Conservation (phyloP, 371 early-diverging fungal species). For the Paramicrosporidium saccamoebae region DNA sequence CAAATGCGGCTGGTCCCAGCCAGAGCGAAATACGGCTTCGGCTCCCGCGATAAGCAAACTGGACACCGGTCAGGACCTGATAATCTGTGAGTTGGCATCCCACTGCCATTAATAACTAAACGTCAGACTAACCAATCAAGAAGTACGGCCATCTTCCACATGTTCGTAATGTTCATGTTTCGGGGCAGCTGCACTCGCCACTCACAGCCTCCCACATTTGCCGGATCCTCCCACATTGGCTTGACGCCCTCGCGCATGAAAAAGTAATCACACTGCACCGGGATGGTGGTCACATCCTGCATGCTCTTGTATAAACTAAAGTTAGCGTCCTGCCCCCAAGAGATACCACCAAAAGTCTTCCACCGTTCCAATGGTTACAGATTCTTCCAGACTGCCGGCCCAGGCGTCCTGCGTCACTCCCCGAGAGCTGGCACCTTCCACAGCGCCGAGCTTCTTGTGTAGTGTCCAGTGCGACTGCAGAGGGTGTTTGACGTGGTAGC, state of each 20-base stretch:
- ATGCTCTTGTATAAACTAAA: slow-evolving; percentile 55
- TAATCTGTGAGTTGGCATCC: too few species aligned
- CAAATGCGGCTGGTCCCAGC: too few species aligned
- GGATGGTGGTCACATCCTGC: slow-evolving; percentile 33
- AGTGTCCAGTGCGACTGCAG: slow-evolving; percentile 61
- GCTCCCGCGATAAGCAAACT: too few species aligned
- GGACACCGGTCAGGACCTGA: too few species aligned
- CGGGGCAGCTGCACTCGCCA: slow-evolving; percentile 55
- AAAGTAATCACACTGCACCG: slow-evolving; percentile 59
- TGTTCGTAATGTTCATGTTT: too few species aligned
- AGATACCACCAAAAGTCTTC: slow-evolving; percentile 82
- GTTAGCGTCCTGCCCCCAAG: slow-evolving; percentile 1
- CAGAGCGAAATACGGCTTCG: too few species aligned
- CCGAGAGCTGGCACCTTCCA: too few species aligned
- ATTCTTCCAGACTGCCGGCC: slow-evolving; percentile 50
- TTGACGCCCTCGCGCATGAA: slow-evolving; percentile 81
- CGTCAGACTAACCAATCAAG: too few species aligned
- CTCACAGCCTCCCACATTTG: slow-evolving; percentile 80
- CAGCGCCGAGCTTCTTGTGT: slow-evolving; percentile 28
- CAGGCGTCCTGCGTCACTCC: too few species aligned
- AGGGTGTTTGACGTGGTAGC: slow-evolving; percentile 56
- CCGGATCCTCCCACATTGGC: slow-evolving; percentile 98
- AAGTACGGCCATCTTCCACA: too few species aligned
- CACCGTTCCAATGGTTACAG: slow-evolving; percentile 52
- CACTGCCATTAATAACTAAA: too few species aligned